phyloP scores from a whole-genome alignment of 345 rosid species.

The Brassica napus region Da-Ae NC_063444.1:13963001-13963500 shows the following conservation, averaged over 20 bases:
- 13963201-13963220: not conserved
- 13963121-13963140: conserved; percentile 62
- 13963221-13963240: not conserved
- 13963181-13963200: conserved; percentile 41
- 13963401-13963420: conserved; percentile 59
- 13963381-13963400: conserved; percentile 67
- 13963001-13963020: not conserved
- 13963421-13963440: conserved; percentile 61
- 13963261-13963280: conserved; percentile 62
- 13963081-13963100: conserved; percentile 61
- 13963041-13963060: conserved; percentile 4
- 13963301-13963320: conserved; percentile 58
- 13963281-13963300: conserved; percentile 71
- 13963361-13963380: conserved; percentile 86
- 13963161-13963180: conserved; percentile 78
- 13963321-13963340: conserved; percentile 80
- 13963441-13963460: conserved; percentile 72
- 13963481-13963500: conserved; percentile 52
- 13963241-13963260: conserved; percentile 15
- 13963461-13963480: conserved; percentile 86
- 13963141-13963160: conserved; percentile 72
- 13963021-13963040: not conserved
- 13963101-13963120: conserved; percentile 63
- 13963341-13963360: conserved; percentile 85
- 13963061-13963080: conserved; percentile 50